A percentile compares a stretch with the other conserved stretches of the same genome.
phyloP scores from a whole-genome alignment of 164 flowering plant genomes.

The grape (Vitis vinifera) region DNA sequence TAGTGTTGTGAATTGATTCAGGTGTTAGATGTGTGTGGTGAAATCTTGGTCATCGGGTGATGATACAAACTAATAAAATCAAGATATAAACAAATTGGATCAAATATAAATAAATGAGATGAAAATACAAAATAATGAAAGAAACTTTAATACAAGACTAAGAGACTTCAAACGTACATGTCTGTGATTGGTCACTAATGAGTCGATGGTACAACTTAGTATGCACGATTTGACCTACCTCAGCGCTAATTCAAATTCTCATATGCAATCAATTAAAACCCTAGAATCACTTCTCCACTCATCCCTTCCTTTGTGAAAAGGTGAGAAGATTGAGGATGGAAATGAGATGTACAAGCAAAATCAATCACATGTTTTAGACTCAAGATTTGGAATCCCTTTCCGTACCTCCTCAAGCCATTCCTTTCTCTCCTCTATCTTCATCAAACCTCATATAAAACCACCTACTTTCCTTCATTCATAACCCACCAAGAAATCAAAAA shows the following conservation, averaged over 20 bases:
- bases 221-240: neutral
- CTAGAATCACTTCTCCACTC: constrained; percentile 3
- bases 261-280: neutral
- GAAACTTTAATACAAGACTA: no score
- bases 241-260: no score
- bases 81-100: no score
- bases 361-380: neutral
- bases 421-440: constrained; percentile 8
- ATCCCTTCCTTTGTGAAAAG: constrained; percentile 21
- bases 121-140: no score
- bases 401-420: constrained; percentile 23
- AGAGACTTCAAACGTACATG: no score
- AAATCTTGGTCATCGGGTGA: no score
- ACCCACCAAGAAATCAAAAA: neutral
- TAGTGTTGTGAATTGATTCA: no score
- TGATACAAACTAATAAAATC: no score
- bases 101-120: no score
- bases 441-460: constrained; percentile 11
- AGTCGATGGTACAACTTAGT: no score
- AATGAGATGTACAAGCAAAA: neutral
- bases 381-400: constrained; percentile 9
- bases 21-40: no score
- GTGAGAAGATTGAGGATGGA: neutral
- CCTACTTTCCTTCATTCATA: neutral
- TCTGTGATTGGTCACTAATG: no score